Base-by-base conservation (phyloP, 306 rosid genomes). In the Ceratonia siliqua region DNA sequence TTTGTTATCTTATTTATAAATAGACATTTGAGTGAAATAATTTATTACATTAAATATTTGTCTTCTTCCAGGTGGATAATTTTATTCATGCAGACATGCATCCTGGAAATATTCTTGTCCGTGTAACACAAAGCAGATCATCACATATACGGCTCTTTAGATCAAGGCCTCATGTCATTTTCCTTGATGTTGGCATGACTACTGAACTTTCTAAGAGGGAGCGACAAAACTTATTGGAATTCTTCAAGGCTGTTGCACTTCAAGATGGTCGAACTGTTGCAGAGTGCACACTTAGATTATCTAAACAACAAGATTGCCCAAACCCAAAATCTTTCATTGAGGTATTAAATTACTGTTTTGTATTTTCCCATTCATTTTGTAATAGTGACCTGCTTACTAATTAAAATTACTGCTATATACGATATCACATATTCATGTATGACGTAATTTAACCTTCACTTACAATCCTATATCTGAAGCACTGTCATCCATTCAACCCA, bases 81-180 rank as follows among this genome's bases (percentile, higher is more conserved):
- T 92, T 92, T 79, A 77, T 89, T 52, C 97, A 92, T 76, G 96
- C 97, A 54, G 97, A 92, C 80, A 86, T 92, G 93, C 97, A 92
- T 77, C 96, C 97, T 28, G 97, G 96, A 77, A 92, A 92, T 85
- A 92, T 92, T 75, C 96, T 92, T 43, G 93, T 92, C 68, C 84
- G 97, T 68, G 78, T 80, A 17, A 72, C 42, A 2, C 41, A 79
- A 56, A 46, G 76, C 64, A 87, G 82, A 72, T 43, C 76, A 8
- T 78, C 86, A 6, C 79, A 75, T 17, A 75, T 83, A 67, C 64
- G 18, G 72, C 87, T 88, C 68, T 89, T 85, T 70, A 83, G 80
- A 74, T 67, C 91, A 58, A 88, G 54, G 85, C 97, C 97, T 68
- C 97, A 87, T 82, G 90, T 92, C 70, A 50, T 92, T 79, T 88